Evolutionary conservation across 768 basidiomycete species (phyloP).

Genomic region (Leucocoprinus leucothites): DNA sequence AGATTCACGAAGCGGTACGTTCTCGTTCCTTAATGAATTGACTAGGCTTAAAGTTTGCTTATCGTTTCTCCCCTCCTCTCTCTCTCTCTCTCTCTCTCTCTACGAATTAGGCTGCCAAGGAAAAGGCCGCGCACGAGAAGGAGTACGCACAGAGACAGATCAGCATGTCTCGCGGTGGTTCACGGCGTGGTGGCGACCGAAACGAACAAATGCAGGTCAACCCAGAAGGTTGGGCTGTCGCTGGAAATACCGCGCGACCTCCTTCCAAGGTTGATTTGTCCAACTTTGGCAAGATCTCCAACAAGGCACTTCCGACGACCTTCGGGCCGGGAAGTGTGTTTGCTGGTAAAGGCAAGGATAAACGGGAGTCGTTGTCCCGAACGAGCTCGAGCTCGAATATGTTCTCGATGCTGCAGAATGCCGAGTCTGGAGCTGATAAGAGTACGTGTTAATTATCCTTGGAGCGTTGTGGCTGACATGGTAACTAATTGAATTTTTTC

Average conservation of each 20-base stretch:
- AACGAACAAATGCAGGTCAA: constrained; percentile 54
- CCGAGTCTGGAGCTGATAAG: constrained; percentile 57
- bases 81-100: no score
- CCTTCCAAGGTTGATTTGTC: constrained; percentile 82
- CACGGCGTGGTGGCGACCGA: constrained; percentile 79
- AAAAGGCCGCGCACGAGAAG: constrained; percentile 65
- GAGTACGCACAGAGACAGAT: constrained; percentile 57
- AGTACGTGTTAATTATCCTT: constrained; percentile 28
- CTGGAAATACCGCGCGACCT: constrained; percentile 50
- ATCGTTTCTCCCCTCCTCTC: constrained; percentile 7
- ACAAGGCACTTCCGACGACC: constrained; percentile 56
- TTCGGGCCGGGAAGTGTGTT: constrained; percentile 89
- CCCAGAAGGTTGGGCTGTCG: constrained; percentile 88
- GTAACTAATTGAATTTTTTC: not conserved
- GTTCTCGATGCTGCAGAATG: constrained; percentile 81
- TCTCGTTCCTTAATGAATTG: not conserved
- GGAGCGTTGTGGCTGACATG: not conserved
- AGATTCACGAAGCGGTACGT: constrained; percentile 83
- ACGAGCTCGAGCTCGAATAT: constrained; percentile 81
- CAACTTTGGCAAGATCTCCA: constrained; percentile 80
- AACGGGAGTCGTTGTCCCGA: constrained; percentile 75
- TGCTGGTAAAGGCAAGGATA: constrained; percentile 57
- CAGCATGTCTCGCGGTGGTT: constrained; percentile 88
- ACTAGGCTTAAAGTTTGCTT: not conserved
- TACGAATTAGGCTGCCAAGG: constrained; percentile 76